Base-by-base conservation (phyloP, 1,284 basidiomycete species). In the Rhodotorula sp. region DNA sequence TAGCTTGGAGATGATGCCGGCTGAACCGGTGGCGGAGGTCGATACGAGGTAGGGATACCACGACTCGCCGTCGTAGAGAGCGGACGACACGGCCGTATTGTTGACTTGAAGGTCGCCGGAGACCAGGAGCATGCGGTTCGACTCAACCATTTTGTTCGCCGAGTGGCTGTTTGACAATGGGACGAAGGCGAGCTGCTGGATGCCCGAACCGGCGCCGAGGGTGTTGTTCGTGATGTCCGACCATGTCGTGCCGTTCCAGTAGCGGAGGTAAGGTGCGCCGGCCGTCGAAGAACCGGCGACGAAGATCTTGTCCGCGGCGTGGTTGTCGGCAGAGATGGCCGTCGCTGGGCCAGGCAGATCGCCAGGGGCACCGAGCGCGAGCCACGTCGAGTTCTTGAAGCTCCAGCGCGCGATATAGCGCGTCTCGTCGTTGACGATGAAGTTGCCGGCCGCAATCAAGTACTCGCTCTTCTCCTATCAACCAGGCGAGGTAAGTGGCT, bases 131-230 rank as follows among this genome's bases (percentile, higher is more conserved):
- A 96, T 88, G 53, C 95, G 88, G 81, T 99, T 90, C 29, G 86
- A 81, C 79, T 96, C 87, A 70, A 98, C 87, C 36, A 92, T 82
- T 67, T 82, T 82, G 74, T 88, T 94, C 51, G 84, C 84, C 15
- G 82, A 74, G 78, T 95, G 91, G 24, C 85, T 86, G 72, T 87
- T 84, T 76, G 72, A 72, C 27, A 97, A 82, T 22, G 95, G 95
- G 30, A 98, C 92, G 85, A 98, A 92, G 2, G 88, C 84, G 61
- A 98, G 83, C 79, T 95, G 92, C 46, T 90, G 86, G 59, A 99
- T 84, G 62, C 86, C 85, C 6, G 63, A 67, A 0, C 67, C 65
- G 47, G 65, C 17, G 10, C 46, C 67, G 54, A 76, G 82, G 5
- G 88, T 85, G 62, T 84, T 85, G 75, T 71, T 62, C 88, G 87